These are phyloP conservation scores for Peniophora sp. DNA, from an alignment of 1,284 basidiomycete genomes.

Conservation along the genomic window DNA sequence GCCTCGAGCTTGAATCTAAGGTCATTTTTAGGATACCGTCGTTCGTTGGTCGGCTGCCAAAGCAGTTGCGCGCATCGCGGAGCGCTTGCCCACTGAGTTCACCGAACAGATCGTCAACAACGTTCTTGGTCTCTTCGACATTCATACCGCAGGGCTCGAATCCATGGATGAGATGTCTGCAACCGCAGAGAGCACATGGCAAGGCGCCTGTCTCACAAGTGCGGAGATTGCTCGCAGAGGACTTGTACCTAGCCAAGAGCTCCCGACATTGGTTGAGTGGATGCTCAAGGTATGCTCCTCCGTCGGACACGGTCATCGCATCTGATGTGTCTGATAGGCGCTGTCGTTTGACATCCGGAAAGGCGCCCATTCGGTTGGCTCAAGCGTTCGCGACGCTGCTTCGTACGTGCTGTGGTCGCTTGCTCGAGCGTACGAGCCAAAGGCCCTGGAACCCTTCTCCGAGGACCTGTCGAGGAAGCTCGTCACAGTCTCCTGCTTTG, in stretches of 20 bases:
- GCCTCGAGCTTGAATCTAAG: neutral
- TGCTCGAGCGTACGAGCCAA: slow-evolving; percentile 65
- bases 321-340: slow-evolving; percentile 44
- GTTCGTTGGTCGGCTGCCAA: slow-evolving; percentile 96
- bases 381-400: slow-evolving; percentile 91
- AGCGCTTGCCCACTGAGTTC: slow-evolving; percentile 72
- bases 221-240: slow-evolving; percentile 88
- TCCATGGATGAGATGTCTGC: slow-evolving; percentile 67
- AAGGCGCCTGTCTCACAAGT: slow-evolving; percentile 88
- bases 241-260: slow-evolving; percentile 50
- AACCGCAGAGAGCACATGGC: slow-evolving; percentile 83
- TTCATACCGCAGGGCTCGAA: slow-evolving; percentile 55
- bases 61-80: slow-evolving; percentile 81
- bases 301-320: neutral
- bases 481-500: slow-evolving; percentile 76
- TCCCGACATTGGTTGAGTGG: slow-evolving; percentile 68
- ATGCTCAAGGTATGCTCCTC: slow-evolving; percentile 56
- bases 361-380: slow-evolving; percentile 88
- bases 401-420: slow-evolving; percentile 95
- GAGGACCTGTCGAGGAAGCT: slow-evolving; percentile 62
- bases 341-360: slow-evolving; percentile 89
- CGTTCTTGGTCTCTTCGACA: slow-evolving; percentile 60
- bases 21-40: slow-evolving; percentile 69
- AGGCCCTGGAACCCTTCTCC: slow-evolving; percentile 58
- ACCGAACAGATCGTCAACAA: slow-evolving; percentile 77